Conservation (phyloP, 179 eudicot genomes). For the Patellifolia procumbens region DNA sequence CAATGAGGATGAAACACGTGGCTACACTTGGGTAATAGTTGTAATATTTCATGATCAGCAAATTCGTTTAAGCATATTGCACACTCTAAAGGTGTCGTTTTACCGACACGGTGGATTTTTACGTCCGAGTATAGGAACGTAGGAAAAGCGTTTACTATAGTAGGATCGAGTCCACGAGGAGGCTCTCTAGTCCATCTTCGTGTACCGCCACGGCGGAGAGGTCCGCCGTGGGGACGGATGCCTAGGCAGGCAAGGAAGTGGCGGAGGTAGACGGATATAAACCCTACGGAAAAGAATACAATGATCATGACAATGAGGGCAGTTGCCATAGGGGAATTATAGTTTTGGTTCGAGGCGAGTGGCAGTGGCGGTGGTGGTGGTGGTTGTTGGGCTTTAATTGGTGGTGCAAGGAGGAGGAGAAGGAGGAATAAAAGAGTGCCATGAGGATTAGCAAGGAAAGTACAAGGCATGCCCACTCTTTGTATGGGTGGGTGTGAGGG, state of each 20-base stretch:
- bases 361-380: too few relatives aligned
- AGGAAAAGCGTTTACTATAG: conserved; percentile 47
- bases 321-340: conserved; percentile 39
- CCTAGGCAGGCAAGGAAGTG: conserved; percentile 33
- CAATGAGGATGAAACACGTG: conserved; percentile 74
- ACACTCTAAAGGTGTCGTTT: conserved; percentile 49
- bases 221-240: background rate
- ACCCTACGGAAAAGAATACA: conserved; percentile 34
- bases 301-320: conserved; percentile 38
- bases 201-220: conserved; percentile 1
- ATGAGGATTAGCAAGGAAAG: conserved; percentile 3
- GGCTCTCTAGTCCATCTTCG: conserved; percentile 1
- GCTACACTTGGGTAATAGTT: conserved; percentile 54
- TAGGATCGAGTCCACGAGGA: conserved; percentile 46
- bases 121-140: conserved; percentile 58
- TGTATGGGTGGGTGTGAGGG: background rate
- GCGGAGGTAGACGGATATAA: conserved; percentile 43
- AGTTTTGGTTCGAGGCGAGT: too few relatives aligned
- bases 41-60: conserved; percentile 43
- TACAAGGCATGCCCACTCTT: conserved; percentile 19
- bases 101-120: conserved; percentile 50
- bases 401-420: conserved; percentile 1
- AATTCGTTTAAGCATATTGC: conserved; percentile 68
- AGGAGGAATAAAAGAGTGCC: conserved; percentile 11
- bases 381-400: conserved; percentile 19